Evolutionary conservation across 768 basidiomycete species (phyloP), one percentile per base, ranked within the genome.

Genomic region (Porphyrellus cyaneotinctus): DNA sequence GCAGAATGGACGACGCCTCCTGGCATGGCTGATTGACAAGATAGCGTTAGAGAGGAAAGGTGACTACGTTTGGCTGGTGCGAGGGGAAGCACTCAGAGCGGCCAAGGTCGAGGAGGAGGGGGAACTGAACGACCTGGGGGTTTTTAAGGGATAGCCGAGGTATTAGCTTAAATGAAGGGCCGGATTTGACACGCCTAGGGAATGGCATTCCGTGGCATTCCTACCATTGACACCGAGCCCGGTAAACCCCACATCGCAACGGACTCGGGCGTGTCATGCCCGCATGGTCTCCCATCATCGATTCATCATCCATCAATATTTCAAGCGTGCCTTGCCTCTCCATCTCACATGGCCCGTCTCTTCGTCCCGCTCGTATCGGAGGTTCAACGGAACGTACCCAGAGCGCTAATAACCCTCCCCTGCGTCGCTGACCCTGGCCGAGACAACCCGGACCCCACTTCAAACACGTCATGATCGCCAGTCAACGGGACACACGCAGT

Each of bases 161-260:
- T 9, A 28, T 28, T 2, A 24, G 14, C 8, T 43, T 56, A 53
- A 37, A 52, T 49, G 36, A 45, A 17, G 37, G 32, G 43, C 51
- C n/a, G 13, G 22, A 48, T 20, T 20, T 45, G 53, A 46, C 39
- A 55, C 41, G 42, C 38, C n/a, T 13, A 4, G 31, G 39, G 26
- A 43, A 53, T 17, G 22, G 39, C 14, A 49, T 61, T 28, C 46
- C 49, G 47, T 48, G 36, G 35, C 36, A 38, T 38, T 39, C 37
- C 36, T 37, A 4, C 36, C n/a, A 47, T 36, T 36, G 23, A 17
- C 31, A 9, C 45, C 60, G 55, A 22, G 33, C 36, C n/a, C 30
- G 47, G 18, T 42, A 32, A 38, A 54, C 58, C 61, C 62, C 58
- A 41, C 62, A 62, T 61, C 35, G 56, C 59, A 53, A 64, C 63